A percentile compares a stretch with the other conserved stretches of the same genome.
Evolutionary conservation across 306 rosid species (phyloP).

Genomic region (Dalbergia oliveri): DNA sequence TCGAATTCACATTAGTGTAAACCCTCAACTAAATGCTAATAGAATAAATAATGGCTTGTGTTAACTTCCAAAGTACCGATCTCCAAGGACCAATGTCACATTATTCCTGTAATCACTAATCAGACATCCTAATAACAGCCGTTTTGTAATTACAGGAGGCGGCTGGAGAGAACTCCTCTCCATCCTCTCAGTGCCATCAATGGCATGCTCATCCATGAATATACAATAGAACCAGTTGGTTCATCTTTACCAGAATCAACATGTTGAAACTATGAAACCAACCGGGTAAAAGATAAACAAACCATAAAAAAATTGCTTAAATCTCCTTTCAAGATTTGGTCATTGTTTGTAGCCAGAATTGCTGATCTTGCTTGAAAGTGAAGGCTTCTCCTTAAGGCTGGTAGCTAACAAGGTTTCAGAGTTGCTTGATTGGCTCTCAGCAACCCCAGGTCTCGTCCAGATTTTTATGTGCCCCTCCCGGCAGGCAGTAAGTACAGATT

Average conservation of each 20-base stretch:
- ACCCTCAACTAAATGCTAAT: slow-evolving; percentile 25
- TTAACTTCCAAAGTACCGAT: slow-evolving; percentile 50
- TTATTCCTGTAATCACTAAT: slow-evolving; percentile 63
- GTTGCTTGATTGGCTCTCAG: slow-evolving; percentile 69
- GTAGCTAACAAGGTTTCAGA: slow-evolving; percentile 59
- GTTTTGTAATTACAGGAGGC: slow-evolving; percentile 68
- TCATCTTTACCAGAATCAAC: slow-evolving; percentile 48
- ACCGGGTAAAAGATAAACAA: slow-evolving; percentile 51
- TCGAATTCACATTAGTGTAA: slow-evolving; percentile 23
- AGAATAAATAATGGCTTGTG: slow-evolving; percentile 32
- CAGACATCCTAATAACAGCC: slow-evolving; percentile 62
- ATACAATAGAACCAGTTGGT: slow-evolving; percentile 70
- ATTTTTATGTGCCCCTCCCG: slow-evolving; percentile 93
- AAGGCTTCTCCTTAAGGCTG: slow-evolving; percentile 76
- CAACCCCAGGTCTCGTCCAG: slow-evolving; percentile 82
- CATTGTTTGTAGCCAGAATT: slow-evolving; percentile 71
- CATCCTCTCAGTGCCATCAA: slow-evolving; percentile 69
- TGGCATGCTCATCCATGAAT: slow-evolving; percentile 63
- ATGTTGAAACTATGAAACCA: slow-evolving; percentile 57
- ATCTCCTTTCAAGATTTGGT: slow-evolving; percentile 46
- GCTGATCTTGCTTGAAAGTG: slow-evolving; percentile 60
- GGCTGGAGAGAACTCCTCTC: slow-evolving; percentile 53
- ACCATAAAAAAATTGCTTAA: slow-evolving; percentile 51
- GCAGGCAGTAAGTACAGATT: slow-evolving; percentile 87
- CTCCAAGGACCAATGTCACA: slow-evolving; percentile 59